Evolutionary conservation across 2,329 filamentous ascomycete species (phyloP).

Genomic region (Aspergillus sojae): DNA sequence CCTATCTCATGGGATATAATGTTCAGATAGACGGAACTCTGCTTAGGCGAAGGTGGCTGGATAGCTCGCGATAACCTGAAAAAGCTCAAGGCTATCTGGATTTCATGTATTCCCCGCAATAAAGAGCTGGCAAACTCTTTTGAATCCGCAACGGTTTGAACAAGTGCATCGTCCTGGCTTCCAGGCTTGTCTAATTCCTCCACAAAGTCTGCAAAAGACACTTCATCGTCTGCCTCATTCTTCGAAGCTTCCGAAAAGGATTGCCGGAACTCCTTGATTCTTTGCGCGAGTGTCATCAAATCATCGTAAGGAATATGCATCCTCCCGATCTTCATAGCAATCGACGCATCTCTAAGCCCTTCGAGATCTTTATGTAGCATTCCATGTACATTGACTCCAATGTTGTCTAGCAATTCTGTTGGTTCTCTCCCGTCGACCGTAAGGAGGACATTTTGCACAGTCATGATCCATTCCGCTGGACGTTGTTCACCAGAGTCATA

Average conservation of each 20-base stretch:
- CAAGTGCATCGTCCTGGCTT: conserved; percentile 68
- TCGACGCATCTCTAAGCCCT: conserved; percentile 84
- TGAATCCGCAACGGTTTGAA: conserved; percentile 85
- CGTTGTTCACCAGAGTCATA: conserved; percentile 64
- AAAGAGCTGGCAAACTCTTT: conserved; percentile 91
- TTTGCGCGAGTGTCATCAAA: conserved; percentile 54
- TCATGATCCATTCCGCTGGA: conserved; percentile 93
- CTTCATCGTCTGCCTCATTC: conserved; percentile 56
- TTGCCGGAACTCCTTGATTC: conserved; percentile 38
- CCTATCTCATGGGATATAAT: conserved; percentile 96
- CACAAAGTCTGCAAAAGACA: conserved; percentile 72
- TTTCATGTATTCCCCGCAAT: conserved; percentile 88
- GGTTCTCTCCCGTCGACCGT: conserved; percentile 82
- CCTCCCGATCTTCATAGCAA: conserved; percentile 87
- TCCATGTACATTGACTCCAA: conserved; percentile 87
- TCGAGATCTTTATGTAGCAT: conserved; percentile 83
- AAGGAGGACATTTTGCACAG: conserved; percentile 82
- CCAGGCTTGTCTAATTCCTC: conserved; percentile 72
- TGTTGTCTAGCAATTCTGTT: conserved; percentile 84
- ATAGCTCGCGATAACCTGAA: conserved; percentile 83
- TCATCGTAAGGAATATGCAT: conserved; percentile 92
- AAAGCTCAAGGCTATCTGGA: conserved; percentile 92
- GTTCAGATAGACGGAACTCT: conserved; percentile 77
- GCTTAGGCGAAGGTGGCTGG: conserved; percentile 65
- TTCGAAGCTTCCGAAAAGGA: conserved; percentile 36